phyloP scores from a whole-genome alignment of 495 filamentous ascomycete species.

The Coniosporium apollinis region DNA sequence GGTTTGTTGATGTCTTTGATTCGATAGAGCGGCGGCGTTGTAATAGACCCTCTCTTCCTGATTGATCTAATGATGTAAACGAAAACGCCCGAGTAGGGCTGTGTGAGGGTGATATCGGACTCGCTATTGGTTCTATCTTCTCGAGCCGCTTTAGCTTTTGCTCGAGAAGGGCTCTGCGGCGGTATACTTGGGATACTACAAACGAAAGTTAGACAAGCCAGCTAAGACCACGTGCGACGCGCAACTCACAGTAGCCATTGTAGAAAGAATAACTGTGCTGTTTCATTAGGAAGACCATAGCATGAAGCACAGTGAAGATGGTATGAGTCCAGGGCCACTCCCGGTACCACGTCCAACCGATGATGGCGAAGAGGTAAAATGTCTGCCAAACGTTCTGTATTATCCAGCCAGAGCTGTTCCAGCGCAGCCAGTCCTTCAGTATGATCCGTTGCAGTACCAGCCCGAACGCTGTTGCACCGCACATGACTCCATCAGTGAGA shows the following conservation, averaged over 20 bases:
- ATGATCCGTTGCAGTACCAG: constrained; percentile 42
- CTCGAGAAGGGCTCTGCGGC: constrained; percentile 27
- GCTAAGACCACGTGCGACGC: not conserved
- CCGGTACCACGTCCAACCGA: constrained; percentile 43
- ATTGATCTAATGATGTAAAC: constrained; percentile 7
- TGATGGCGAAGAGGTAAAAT: constrained; percentile 36
- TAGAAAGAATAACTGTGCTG: constrained; percentile 62
- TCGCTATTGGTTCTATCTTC: constrained; percentile 14
- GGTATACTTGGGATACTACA: constrained; percentile 39
- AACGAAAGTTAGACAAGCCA: constrained; percentile 1
- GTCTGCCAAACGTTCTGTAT: constrained; percentile 55
- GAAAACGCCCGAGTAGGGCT: constrained; percentile 8
- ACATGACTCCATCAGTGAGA: constrained; percentile 50
- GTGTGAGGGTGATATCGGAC: constrained; percentile 14
- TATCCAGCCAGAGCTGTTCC: constrained; percentile 49
- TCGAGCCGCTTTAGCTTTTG: constrained; percentile 29
- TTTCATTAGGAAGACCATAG: constrained; percentile 60
- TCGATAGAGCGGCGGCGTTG: constrained; percentile 29
- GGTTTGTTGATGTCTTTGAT: constrained; percentile 17
- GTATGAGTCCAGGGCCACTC: constrained; percentile 66
- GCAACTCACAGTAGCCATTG: constrained; percentile 42
- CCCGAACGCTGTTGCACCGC: constrained; percentile 38
- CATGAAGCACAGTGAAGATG: constrained; percentile 57
- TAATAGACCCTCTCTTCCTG: constrained; percentile 22
- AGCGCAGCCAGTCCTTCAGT: constrained; percentile 35